Percentiles rank a stretch among this genome's conserved stretches.
Evolutionary conservation across 225 moss, liverwort and hornwort genomes (phyloP).

Genomic region (Asterella californica): DNA sequence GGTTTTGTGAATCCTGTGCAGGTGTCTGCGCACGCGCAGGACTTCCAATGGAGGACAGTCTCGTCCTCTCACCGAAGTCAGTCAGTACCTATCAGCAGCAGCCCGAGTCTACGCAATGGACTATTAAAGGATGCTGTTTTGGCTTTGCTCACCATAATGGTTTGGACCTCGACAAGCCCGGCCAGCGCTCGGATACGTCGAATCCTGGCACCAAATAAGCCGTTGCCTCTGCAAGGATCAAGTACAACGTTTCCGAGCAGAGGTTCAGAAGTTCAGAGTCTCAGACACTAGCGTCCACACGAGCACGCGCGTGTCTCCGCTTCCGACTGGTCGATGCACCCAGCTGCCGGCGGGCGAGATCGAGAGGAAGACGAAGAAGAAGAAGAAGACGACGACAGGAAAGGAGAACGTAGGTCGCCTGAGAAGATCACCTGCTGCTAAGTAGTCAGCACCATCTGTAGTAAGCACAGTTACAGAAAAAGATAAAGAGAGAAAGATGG

Average conservation of each 20-base stretch:
- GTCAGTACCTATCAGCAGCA: neutral
- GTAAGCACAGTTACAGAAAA: no score
- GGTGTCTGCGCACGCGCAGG: neutral
- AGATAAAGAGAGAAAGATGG: no score
- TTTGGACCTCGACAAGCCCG: conserved; percentile 4
- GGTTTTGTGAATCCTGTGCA: neutral
- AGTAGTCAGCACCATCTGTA: no score
- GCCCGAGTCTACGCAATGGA: neutral
- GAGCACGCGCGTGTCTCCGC: neutral
- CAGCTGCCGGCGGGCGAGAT: neutral
- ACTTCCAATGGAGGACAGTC: neutral
- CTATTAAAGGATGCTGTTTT: neutral
- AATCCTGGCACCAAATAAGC: neutral
- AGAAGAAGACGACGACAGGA: neutral
- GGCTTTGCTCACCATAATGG: conserved; percentile 3
- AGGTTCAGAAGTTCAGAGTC: no score
- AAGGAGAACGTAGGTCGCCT: neutral
- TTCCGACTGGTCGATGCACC: neutral
- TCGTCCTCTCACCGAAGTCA: neutral
- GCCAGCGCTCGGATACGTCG: conserved; percentile 1
- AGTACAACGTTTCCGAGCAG: neutral
- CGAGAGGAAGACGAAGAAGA: neutral
- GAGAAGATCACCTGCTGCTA: no score
- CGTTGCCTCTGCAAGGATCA: neutral
- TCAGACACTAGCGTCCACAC: conserved; percentile 16